phyloP scores from a whole-genome alignment of 2,329 filamentous ascomycete species.

The Basipetospora chlamydospora region DNA sequence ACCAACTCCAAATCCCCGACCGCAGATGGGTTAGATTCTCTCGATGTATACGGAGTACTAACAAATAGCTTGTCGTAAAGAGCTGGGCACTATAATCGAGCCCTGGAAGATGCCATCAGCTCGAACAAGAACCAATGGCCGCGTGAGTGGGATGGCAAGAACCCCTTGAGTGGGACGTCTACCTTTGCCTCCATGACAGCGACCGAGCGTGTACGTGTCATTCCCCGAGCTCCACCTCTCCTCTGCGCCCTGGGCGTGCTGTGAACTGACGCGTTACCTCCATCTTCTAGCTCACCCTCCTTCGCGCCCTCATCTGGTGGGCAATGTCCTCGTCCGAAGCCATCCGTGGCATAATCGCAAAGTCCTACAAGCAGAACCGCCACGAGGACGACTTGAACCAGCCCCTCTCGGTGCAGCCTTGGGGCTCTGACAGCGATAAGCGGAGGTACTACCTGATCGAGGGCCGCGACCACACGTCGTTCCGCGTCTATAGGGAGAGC shows the following conservation, averaged over 20 bases:
- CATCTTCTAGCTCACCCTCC: constrained; percentile 55
- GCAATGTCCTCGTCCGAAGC: constrained; percentile 75
- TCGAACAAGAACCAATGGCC: constrained; percentile 84
- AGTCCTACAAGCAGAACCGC: constrained; percentile 76
- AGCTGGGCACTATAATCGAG: constrained; percentile 80
- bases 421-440: constrained; percentile 82
- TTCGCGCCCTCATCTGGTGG: constrained; percentile 79
- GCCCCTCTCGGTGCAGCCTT: constrained; percentile 75
- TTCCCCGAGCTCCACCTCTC: not conserved
- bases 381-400: constrained; percentile 72
- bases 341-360: constrained; percentile 67
- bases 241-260: not conserved
- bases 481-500: constrained; percentile 87
- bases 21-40: too few relatives aligned
- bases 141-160: constrained; percentile 65
- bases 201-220: constrained; percentile 54
- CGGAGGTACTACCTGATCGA: constrained; percentile 89
- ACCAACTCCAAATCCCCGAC: too few relatives aligned
- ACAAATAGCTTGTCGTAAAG: too few relatives aligned
- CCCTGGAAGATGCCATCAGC: constrained; percentile 82
- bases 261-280: not conserved
- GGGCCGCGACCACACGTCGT: constrained; percentile 84
- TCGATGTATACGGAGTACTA: too few relatives aligned
- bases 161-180: constrained; percentile 64
- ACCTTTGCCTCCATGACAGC: constrained; percentile 75